These are phyloP conservation scores for Fusarium oxysporum DNA, from an alignment of 2,329 filamentous ascomycete species.

Conservation along the genomic window DNA sequence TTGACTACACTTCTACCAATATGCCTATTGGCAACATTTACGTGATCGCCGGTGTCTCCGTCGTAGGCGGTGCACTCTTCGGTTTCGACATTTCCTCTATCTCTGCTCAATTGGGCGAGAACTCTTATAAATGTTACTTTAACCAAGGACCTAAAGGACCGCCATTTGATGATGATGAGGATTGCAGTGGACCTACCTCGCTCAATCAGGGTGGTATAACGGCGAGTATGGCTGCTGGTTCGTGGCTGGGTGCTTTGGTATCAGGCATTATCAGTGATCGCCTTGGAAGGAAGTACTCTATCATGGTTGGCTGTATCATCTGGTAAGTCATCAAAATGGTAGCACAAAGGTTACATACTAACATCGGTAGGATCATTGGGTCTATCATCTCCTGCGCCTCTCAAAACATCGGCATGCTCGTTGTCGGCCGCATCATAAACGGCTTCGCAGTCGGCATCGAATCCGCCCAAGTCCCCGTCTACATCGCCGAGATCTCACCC, in stretches of 20 bases:
- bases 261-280: constrained; percentile 63
- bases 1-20: not conserved
- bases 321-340: constrained; percentile 54
- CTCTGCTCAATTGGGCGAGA: constrained; percentile 46
- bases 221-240: constrained; percentile 63
- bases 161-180: constrained; percentile 43
- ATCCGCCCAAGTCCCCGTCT: constrained; percentile 76
- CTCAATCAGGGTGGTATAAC: constrained; percentile 64
- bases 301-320: constrained; percentile 62
- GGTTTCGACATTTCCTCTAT: constrained; percentile 44
- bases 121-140: constrained; percentile 54
- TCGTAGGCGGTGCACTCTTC: constrained; percentile 43
- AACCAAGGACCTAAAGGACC: constrained; percentile 51
- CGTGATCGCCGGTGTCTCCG: constrained; percentile 40
- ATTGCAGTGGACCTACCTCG: constrained; percentile 53
- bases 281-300: constrained; percentile 61
- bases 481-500: constrained; percentile 77
- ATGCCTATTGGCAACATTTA: constrained; percentile 44
- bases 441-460: constrained; percentile 72
- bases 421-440: constrained; percentile 71
- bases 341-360: not conserved
- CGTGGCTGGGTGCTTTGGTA: constrained; percentile 60
- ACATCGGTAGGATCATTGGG: constrained; percentile 57
- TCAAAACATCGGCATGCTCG: constrained; percentile 51
- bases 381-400: constrained; percentile 59